These are phyloP conservation scores for Saccharomyces pastorianus DNA, from an alignment of 1,139 yeast species.

Conservation along the genomic window DNA sequence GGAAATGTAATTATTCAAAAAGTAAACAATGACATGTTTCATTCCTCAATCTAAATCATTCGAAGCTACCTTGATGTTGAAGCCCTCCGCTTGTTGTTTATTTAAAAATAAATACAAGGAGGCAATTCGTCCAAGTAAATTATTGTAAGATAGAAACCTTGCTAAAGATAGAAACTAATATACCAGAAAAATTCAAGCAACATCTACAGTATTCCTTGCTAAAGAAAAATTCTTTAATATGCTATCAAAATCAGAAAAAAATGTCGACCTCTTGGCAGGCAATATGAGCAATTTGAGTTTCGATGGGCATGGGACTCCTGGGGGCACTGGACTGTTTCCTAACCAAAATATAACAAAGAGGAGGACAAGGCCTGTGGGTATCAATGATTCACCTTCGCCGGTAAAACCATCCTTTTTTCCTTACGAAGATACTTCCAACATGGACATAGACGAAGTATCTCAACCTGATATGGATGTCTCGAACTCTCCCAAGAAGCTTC, in stretches of 20 bases:
- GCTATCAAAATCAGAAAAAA: constrained; percentile 24
- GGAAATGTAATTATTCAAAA: not conserved
- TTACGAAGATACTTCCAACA: constrained; percentile 12
- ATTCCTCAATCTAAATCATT: not conserved
- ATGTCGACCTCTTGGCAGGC: constrained; percentile 29
- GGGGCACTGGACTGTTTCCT: not conserved
- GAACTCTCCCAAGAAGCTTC: constrained; percentile 35
- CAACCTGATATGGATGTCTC: constrained; percentile 21
- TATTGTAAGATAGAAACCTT: not conserved
- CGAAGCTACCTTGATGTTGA: not conserved
- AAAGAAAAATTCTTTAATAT: constrained; percentile 5
- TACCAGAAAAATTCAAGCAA: not conserved
- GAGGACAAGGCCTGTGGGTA: not conserved
- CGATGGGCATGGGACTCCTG: constrained; percentile 8
- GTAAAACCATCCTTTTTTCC: not conserved
- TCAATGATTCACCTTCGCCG: not conserved
- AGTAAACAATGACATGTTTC: not conserved
- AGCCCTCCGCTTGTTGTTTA: not conserved
- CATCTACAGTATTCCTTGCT: not conserved
- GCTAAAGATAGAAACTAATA: not conserved
- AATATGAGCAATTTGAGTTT: constrained; percentile 30
- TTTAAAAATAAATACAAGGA: not conserved
- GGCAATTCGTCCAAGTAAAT: not conserved
- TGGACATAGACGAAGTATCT: constrained; percentile 29
- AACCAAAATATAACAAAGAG: not conserved